Base-by-base conservation (phyloP, 768 basidiomycete species). In the Omphalotus guepiniiformis region DNA sequence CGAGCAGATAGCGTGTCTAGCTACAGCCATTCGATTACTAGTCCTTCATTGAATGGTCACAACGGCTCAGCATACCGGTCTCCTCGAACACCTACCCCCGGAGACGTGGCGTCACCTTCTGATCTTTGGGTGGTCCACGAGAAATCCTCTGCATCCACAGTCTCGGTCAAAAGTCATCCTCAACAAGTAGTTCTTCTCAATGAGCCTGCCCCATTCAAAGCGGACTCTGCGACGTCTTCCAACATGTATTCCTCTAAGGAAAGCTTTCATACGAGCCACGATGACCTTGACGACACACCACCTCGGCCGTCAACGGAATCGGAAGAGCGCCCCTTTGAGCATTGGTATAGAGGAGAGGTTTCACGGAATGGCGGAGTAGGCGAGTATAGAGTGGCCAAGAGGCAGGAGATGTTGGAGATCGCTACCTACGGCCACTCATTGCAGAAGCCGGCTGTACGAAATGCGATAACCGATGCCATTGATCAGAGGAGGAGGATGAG, bases 321-420 rank as follows among this genome's bases (percentile, higher is more conserved):
- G 4, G 88, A 88, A 51, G 89, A 92, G 59, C 77, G 78, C 12
- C 88, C 88, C 0, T 92, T 84, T 50, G 88, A 92, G 56, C 89
- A 93, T 57, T 92, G 89, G 89, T 93, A 93, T 59, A 82, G 89
- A 40, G 89, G 89, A 1, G 89, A 93, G 55, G 78, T 88, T 4
- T 83, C 88, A 11, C 75, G 89, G 39, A 93, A 93, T 58, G 89
- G 89, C 21, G 89, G 89, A n/a, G 88, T 92, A 9, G 89, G 89
- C 40, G 89, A 92, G 63, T 67, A 89, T 46, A 76, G 83, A 18
- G 81, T 91, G 2, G 89, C 79, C 2, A 74, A 76, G 55, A 74
- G 83, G 48, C 73, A 83, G 62, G 89, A 93, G 63, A 92, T 93
- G 89, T 62, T 93, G 45, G 87, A 91, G 57, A 91, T 91, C 50